phyloP scores from a whole-genome alignment of 768 basidiomycete genomes.

The Cyclocybe cylindracea region DNA sequence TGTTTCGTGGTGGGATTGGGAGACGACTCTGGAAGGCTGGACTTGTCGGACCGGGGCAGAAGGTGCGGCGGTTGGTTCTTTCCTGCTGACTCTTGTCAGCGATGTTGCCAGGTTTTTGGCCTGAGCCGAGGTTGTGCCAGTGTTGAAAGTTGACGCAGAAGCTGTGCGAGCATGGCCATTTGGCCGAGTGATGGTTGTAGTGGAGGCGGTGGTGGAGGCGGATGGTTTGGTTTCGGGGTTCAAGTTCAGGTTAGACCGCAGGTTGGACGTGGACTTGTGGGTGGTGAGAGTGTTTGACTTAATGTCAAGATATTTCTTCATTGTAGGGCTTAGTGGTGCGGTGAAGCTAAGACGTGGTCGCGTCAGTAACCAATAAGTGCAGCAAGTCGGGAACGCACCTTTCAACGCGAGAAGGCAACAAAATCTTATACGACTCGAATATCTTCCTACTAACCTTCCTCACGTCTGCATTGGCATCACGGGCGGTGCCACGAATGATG shows the following conservation, averaged over 20 bases:
- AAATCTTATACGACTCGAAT: constrained; percentile 73
- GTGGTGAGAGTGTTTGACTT: constrained; percentile 24
- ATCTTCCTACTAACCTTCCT: constrained; percentile 68
- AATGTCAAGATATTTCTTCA: constrained; percentile 73
- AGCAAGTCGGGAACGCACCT: constrained; percentile 38
- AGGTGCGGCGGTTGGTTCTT: constrained; percentile 21
- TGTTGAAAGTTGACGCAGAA: constrained; percentile 26
- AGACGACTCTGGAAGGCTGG: constrained; percentile 13
- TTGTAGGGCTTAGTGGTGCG: constrained; percentile 71
- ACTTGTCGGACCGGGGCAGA: constrained; percentile 28
- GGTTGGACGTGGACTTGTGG: constrained; percentile 17
- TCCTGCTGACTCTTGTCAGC: constrained; percentile 21
- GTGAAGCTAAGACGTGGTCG: constrained; percentile 53
- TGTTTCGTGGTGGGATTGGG: constrained; percentile 7
- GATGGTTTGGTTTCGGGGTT: constrained; percentile 17
- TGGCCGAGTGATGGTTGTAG: constrained; percentile 11
- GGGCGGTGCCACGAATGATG: constrained; percentile 65
- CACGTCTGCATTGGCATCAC: constrained; percentile 77
- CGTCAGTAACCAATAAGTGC: not conserved
- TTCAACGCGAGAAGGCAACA: constrained; percentile 69
- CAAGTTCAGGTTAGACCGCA: constrained; percentile 6
- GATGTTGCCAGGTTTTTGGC: constrained; percentile 14
- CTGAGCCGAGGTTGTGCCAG: constrained; percentile 10
- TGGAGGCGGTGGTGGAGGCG: constrained; percentile 22
- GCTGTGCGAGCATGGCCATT: constrained; percentile 22